Evolutionary conservation across 257 asterid genomes (phyloP).

Genomic region (Nicotiana attenuata): DNA sequence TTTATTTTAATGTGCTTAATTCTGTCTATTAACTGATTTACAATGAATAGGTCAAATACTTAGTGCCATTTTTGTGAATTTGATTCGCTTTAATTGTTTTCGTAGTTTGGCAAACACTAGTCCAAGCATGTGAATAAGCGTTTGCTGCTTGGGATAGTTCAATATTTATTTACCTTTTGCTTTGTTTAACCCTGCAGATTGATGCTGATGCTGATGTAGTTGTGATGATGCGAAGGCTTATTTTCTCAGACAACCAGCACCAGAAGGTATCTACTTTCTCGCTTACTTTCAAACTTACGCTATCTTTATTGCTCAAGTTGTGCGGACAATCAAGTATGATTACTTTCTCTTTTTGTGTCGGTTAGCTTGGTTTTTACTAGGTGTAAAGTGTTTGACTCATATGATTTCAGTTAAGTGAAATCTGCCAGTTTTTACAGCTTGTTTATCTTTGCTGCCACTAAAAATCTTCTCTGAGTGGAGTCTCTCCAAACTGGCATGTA

Average conservation of each 20-base stretch:
- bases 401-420: not conserved
- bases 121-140: not conserved
- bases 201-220: conserved; percentile 59
- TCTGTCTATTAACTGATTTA: not conserved
- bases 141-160: not conserved
- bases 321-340: conserved; percentile 2
- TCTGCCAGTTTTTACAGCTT: not conserved
- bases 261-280: conserved; percentile 55
- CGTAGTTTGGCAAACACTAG: not conserved
- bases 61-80: not conserved
- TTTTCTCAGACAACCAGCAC: conserved; percentile 65
- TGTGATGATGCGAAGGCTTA: conserved; percentile 55
- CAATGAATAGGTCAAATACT: conserved; percentile 2
- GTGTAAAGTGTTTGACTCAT: not conserved
- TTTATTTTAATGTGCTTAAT: not conserved
- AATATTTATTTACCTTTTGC: conserved; percentile 5
- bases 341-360: conserved; percentile 5
- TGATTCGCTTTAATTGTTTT: not conserved
- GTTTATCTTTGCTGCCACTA: not conserved
- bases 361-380: not conserved
- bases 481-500: not conserved
- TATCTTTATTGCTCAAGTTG: not conserved
- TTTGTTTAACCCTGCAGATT: conserved; percentile 32
- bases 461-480: not conserved
- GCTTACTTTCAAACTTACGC: not conserved